Percentiles rank a stretch among this genome's conserved stretches.
Evolutionary conservation across 2,329 filamentous ascomycete species (phyloP).

Genomic region (Teratosphaeria viscida): DNA sequence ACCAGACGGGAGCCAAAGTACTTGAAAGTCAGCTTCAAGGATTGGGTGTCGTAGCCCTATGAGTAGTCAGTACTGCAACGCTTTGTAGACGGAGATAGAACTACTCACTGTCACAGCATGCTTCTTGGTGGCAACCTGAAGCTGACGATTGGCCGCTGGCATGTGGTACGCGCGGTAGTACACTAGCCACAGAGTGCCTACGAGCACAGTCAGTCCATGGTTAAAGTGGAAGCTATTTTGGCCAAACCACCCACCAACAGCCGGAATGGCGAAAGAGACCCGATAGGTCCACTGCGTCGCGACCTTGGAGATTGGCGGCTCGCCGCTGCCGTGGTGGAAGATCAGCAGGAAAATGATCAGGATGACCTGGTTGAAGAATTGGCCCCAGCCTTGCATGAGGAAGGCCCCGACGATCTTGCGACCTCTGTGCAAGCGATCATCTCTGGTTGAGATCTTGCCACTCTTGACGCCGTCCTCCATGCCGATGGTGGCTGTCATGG

Average conservation of each 20-base stretch:
- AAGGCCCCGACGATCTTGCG: slow-evolving; percentile 89
- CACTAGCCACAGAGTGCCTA: slow-evolving; percentile 67
- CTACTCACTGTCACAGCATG: slow-evolving; percentile 33
- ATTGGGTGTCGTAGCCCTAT: slow-evolving; percentile 3
- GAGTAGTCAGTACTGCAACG: neutral
- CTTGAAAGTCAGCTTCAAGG: slow-evolving; percentile 1
- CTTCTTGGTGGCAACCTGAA: slow-evolving; percentile 74
- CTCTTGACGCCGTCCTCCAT: slow-evolving; percentile 53
- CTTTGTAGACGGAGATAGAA: neutral
- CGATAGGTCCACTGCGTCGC: slow-evolving; percentile 81
- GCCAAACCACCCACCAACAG: slow-evolving; percentile 46
- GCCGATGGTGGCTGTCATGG: slow-evolving; percentile 87
- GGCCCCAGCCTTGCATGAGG: slow-evolving; percentile 94
- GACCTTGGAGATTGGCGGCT: slow-evolving; percentile 64
- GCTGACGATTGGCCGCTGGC: slow-evolving; percentile 70
- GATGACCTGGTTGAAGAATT: slow-evolving; percentile 80
- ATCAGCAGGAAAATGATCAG: slow-evolving; percentile 75
- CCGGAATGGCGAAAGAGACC: slow-evolving; percentile 77
- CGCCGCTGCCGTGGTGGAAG: slow-evolving; percentile 66
- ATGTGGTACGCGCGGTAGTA: slow-evolving; percentile 93
- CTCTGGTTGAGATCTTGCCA: slow-evolving; percentile 72
- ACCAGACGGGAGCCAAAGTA: slow-evolving; percentile 3
- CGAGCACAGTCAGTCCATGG: neutral
- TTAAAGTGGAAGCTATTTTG: neutral
- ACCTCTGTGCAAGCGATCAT: slow-evolving; percentile 84